These are phyloP conservation scores for Phytophthora fragariaefolia DNA, from an alignment of 352 stramenopile species.

Conservation along the genomic window DNA sequence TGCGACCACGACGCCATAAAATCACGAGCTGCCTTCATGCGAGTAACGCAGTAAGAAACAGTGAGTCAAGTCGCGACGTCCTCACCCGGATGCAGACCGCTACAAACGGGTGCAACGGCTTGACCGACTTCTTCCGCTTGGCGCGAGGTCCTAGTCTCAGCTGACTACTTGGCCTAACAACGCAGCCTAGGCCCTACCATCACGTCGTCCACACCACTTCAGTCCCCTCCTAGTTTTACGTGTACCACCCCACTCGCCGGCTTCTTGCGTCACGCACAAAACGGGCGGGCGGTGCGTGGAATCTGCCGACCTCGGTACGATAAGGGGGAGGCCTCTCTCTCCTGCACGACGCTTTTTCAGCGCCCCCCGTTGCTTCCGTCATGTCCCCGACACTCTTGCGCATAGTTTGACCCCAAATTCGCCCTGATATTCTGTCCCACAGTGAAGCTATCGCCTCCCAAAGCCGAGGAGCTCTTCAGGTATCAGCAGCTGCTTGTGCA, in stretches of 20 bases:
- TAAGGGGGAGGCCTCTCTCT: conserved; percentile 17
- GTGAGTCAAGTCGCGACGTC: background rate
- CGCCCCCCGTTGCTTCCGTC: background rate
- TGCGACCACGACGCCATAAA: no score
- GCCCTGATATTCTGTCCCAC: background rate
- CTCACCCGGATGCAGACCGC: background rate
- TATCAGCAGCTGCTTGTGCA: conserved; percentile 23
- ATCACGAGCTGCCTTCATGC: no score
- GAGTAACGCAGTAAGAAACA: background rate
- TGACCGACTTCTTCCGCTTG: no score
- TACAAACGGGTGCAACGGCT: background rate
- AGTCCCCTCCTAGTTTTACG: background rate
- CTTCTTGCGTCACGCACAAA: background rate
- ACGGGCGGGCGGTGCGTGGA: conserved; percentile 20
- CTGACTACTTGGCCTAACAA: background rate
- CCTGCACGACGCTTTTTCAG: background rate
- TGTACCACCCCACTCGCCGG: conserved; percentile 4
- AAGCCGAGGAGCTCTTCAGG: conserved; percentile 1
- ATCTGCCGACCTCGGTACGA: conserved; percentile 30
- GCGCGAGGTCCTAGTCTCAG: background rate
- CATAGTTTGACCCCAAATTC: conserved; percentile 11
- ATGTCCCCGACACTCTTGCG: background rate
- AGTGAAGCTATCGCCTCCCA: conserved; percentile 14
- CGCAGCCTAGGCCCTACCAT: background rate
- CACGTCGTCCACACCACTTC: background rate